Evolutionary conservation across 2,329 filamentous ascomycete genomes (phyloP), one percentile per base, ranked within the genome.

Genomic region (Alternaria dauci): DNA sequence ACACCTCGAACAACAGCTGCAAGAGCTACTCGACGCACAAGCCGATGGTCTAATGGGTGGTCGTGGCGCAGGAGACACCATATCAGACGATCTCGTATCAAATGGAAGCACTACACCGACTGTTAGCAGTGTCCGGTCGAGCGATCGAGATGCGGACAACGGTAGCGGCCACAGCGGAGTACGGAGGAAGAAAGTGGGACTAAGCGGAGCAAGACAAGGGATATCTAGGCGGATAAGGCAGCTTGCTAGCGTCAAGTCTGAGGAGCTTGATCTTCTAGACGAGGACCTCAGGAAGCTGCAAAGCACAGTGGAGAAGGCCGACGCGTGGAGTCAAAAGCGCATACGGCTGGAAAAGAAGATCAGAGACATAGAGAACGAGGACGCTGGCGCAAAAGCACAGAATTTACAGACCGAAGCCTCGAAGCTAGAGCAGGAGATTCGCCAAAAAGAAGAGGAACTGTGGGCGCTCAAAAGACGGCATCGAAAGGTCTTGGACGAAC

Each of bases 241-340:
- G 54, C 79, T 94, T 5, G 87, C 86, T 0, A 83, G 84, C 8
- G 79, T 94, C 26, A 92, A 92, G 72, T 81, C 81, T 4, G 89
- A 93, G 58, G 90, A 93, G 77, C 81, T 88, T n/a, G 81, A 83
- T 0, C 81, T 88, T 25, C 79, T 93, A 1, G 82, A 85, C 3
- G 79, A 81, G 1, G 86, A 89, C 2, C 75, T 91, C 36, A 78
- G 81, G 4, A 81, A 86, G 55, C 83, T 89, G 14, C 85, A 87
- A 59, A 78, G 81, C 4, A 87, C 87, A 0, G 78, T 93, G 0
- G 79, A 82, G 1, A 86, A 86, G 67, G 81, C 92, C 5, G 83
- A 86, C 8, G 81, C 83, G 8, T 86, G 92, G 74, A 82, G 82
- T 12, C 79, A 82, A 18, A 88, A 91, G 67, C 80, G 89, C 50